Base-by-base conservation (phyloP, 495 filamentous ascomycete genomes). In the Neurospora cerealis region DNA sequence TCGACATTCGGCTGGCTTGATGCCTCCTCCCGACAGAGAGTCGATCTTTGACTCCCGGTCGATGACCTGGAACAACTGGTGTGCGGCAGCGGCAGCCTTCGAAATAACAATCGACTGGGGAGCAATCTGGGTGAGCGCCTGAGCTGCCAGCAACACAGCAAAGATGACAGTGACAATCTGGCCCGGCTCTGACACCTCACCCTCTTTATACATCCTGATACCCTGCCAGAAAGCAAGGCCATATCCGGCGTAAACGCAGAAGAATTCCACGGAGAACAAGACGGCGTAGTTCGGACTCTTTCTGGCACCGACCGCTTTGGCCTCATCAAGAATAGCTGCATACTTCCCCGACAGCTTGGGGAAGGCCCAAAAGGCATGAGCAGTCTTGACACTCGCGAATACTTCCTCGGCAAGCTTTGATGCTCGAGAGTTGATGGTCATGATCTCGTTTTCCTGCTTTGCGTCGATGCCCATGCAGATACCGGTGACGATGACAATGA, bases 311-410 rank as follows among this genome's bases (percentile, higher is more conserved):
- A 85, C 83, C 19, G 76, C 80, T 40, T 78, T 86, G 1, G 88
- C 86, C 54, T 87, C 83, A 11, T 88, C 82, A 9, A 90, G 80
- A 82, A 88, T 88, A 1, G 77, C 78, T 0, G 78, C 74, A 76
- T 90, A 90, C 28, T 85, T 84, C 15, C 75, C 80, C 0, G 84
- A 76, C 38, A 90, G 76, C 66, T 84, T 85, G 36, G 80, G 77
- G 75, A 89, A 86, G 3, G 88, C 89, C 62, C 89, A 88, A 74
- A 89, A 91, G 11, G 89, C 90, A 46, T 86, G 83, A n/a, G 90
- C 85, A 73, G 89, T 90, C 24, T 87, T 80, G 15, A 89, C 83
- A 44, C 84, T 84, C 3, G 82, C 80, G 74, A 89, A 81, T 0
- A 83, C 82, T 74, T 89, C 89, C 74, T 85, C 87, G 8, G 89